Conservation (phyloP, 2,329 filamentous ascomycete genomes). For the Helminthosporium solani region DNA sequence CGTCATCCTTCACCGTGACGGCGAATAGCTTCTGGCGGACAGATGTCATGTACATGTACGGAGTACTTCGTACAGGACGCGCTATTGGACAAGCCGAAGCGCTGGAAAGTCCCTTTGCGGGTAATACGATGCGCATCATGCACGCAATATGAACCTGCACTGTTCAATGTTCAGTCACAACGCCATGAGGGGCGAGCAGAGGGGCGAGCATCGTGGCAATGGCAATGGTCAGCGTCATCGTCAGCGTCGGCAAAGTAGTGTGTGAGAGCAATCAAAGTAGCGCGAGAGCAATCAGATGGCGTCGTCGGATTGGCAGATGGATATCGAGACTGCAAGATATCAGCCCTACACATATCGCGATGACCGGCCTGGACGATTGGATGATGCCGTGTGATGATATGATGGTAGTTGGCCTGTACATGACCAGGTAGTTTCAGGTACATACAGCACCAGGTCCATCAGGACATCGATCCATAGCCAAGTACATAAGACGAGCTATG, state of each 20-base stretch:
- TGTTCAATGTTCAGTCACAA: not conserved
- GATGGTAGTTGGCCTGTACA: too few species aligned
- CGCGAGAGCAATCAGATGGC: too few species aligned
- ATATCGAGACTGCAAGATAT: slow-evolving; percentile 3
- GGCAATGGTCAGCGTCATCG: not conserved
- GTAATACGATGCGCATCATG: slow-evolving; percentile 15
- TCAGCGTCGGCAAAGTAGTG: not conserved
- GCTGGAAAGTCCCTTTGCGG: slow-evolving; percentile 3
- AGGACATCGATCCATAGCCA: too few species aligned
- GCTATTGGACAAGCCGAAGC: slow-evolving; percentile 14
- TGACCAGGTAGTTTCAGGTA: slow-evolving; percentile 6
- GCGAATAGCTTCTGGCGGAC: too few species aligned
- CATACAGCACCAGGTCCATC: too few species aligned
- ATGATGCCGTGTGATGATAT: slow-evolving; percentile 13
- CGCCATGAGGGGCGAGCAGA: not conserved
- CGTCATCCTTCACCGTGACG: too few species aligned
- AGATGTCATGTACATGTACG: too few species aligned
- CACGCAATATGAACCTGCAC: slow-evolving; percentile 21
- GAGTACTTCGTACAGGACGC: too few species aligned
- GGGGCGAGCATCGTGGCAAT: not conserved
- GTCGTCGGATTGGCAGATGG: too few species aligned
- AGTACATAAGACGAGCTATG: too few species aligned
- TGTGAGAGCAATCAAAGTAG: too few species aligned
- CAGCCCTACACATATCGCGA: slow-evolving; percentile 8
- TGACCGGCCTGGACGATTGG: too few species aligned